Conservation (phyloP, 2,329 filamentous ascomycete genomes). For the Ceratocystis eucalypticola region DNA sequence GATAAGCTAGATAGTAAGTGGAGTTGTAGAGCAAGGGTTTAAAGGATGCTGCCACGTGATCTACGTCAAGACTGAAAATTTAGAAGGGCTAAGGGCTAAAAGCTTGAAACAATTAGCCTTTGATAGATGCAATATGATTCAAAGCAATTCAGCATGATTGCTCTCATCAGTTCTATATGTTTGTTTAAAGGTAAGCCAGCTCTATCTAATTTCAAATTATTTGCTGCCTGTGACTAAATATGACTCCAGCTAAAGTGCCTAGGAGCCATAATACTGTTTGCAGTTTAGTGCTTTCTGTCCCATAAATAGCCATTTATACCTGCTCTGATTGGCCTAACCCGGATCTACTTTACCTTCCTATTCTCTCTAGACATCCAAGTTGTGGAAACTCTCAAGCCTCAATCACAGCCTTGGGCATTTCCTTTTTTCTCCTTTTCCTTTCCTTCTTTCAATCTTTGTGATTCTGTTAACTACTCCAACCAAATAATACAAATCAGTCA, state of each 20-base stretch:
- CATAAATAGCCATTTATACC: not conserved
- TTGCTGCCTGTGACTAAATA: not conserved
- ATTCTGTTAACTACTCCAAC: not conserved
- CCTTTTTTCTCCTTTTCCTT: not conserved
- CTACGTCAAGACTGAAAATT: not conserved
- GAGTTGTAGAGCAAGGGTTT: not conserved
- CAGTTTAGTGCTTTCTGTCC: not conserved
- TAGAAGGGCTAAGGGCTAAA: not conserved
- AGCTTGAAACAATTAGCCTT: too few species aligned
- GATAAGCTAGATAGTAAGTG: not conserved
- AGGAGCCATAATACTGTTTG: not conserved
- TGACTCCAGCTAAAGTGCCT: not conserved
- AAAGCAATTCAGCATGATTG: too few species aligned
- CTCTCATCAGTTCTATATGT: too few species aligned
- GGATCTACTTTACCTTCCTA: not conserved
- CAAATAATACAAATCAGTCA: constrained; percentile 24
- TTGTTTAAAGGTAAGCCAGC: too few species aligned
- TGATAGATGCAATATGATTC: too few species aligned
- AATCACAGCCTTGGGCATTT: not conserved
- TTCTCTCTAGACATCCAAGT: not conserved
- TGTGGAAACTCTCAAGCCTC: constrained; percentile 10
- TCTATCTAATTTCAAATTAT: not conserved
- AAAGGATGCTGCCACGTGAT: not conserved
- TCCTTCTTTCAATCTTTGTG: not conserved
- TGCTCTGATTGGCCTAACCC: not conserved